phyloP scores from a whole-genome alignment of 2,329 filamentous ascomycete species.

The Epichloe scottii region DNA sequence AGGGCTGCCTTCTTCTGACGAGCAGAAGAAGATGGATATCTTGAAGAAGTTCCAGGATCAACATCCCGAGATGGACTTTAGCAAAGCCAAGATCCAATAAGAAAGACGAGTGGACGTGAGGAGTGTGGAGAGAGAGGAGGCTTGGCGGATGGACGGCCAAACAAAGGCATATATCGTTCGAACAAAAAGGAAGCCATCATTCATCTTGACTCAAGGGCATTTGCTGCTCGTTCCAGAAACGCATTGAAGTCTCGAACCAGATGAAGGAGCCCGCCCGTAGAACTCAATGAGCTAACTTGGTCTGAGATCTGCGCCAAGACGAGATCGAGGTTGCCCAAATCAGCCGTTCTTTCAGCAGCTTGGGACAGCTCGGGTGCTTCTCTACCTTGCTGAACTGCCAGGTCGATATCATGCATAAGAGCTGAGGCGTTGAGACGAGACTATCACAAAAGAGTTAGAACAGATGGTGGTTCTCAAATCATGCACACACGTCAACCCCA shows the following conservation, averaged over 20 bases:
- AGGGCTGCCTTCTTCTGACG: conserved; percentile 76
- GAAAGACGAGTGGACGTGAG: conserved; percentile 9
- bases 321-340: conserved; percentile 45
- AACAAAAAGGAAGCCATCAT: neutral
- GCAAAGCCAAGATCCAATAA: conserved; percentile 53
- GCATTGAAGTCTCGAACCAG: conserved; percentile 50
- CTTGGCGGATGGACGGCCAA: neutral
- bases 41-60: conserved; percentile 85
- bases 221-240: conserved; percentile 48
- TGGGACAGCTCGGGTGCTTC: conserved; percentile 33
- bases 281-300: conserved; percentile 36
- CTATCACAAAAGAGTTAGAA: conserved; percentile 6
- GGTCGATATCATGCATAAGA: conserved; percentile 48
- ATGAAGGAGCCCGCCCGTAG: conserved; percentile 38
- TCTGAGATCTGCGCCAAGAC: conserved; percentile 41
- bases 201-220: conserved; percentile 38
- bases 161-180: neutral
- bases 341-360: conserved; percentile 34
- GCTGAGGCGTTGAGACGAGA: conserved; percentile 42
- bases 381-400: conserved; percentile 39
- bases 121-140: neutral
- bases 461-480: neutral
- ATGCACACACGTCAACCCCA: neutral
- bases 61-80: conserved; percentile 61
- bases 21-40: conserved; percentile 90